phyloP scores from a whole-genome alignment of 2,329 filamentous ascomycete genomes.

The Aphanocladium album region DNA sequence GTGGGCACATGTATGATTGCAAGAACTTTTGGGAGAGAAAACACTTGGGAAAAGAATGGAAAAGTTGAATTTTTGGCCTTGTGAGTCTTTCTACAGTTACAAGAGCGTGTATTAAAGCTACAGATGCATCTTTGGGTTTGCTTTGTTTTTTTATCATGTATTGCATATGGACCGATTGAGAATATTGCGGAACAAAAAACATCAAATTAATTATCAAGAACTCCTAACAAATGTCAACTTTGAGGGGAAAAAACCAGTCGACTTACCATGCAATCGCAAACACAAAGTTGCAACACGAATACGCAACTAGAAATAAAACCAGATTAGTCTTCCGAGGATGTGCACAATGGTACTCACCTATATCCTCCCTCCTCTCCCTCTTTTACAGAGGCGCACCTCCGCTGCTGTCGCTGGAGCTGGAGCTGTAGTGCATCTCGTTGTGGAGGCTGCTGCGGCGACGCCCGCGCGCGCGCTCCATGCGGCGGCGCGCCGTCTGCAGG shows the following conservation, averaged over 20 bases:
- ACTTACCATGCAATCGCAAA: neutral
- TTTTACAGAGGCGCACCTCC: too few species aligned
- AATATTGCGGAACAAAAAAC: neutral
- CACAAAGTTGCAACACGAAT: too few species aligned
- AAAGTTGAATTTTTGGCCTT: neutral
- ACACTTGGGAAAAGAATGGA: too few species aligned
- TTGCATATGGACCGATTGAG: neutral
- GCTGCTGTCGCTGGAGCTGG: too few species aligned
- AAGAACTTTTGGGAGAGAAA: too few species aligned
- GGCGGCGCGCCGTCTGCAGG: neutral
- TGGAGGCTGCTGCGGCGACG: neutral
- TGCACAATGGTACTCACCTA: too few species aligned
- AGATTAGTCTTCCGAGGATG: too few species aligned
- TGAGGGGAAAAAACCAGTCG: neutral
- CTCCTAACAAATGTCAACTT: neutral
- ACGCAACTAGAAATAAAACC: too few species aligned
- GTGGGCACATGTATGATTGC: constrained; percentile 49
- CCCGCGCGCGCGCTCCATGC: too few species aligned
- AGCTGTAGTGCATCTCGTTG: neutral
- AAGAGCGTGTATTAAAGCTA: neutral
- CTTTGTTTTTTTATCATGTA: neutral
- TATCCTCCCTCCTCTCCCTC: too few species aligned
- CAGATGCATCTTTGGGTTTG: neutral
- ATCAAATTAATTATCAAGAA: neutral
- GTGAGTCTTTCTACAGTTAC: neutral